Evolutionary conservation across 805 yeast species (phyloP), one percentile per base, ranked within the genome.

Genomic region (Candida tibetensis): DNA sequence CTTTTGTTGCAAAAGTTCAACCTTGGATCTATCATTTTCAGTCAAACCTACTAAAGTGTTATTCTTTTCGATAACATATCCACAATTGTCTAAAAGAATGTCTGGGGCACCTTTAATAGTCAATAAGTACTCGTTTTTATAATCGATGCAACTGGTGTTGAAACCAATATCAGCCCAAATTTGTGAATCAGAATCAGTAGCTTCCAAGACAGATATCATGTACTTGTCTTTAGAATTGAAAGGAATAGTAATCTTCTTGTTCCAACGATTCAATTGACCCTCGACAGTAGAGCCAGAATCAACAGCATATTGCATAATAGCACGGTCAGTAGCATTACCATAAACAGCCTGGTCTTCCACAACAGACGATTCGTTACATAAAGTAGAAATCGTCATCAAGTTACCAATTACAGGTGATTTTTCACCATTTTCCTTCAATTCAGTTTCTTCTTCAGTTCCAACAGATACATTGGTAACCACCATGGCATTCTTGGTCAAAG

Each of bases 401-500:
- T 31, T 33, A 9, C 19, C 31, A 15, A 35, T 34, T 13, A 23
- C 12, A 5, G 36, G 36, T 8, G 9, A 16, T 12, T 18, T 19
- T 8, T 19, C 4, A 10, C 28, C 34, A 17, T 35, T 47, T 5
- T 51, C 45, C 35, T 51, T 56, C 17, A 34, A 13, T 14, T 31
- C 42, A 8, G 19, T 12, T 16, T 30, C 43, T 31, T 34, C 44
- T 45, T 44, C 36, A 41, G 39, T 12, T 2, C 52, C 55, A 13
- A 37, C 33, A 30, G 41, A 50, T 10, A 50, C 49, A 32, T 57
- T 48, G 2, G 68, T 65, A 2, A 69, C 74, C 19, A 56, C 42
- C 76, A 76, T 74, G 40, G 64, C 63, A 51, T 76, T 76, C 46
- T 73, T 64, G 18, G 82, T 77, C 33, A 77, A 57, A 4, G 74